Percentiles rank a stretch among this genome's conserved stretches.
phyloP scores from a whole-genome alignment of 1,284 basidiomycete genomes.

The Somion occarium region DNA sequence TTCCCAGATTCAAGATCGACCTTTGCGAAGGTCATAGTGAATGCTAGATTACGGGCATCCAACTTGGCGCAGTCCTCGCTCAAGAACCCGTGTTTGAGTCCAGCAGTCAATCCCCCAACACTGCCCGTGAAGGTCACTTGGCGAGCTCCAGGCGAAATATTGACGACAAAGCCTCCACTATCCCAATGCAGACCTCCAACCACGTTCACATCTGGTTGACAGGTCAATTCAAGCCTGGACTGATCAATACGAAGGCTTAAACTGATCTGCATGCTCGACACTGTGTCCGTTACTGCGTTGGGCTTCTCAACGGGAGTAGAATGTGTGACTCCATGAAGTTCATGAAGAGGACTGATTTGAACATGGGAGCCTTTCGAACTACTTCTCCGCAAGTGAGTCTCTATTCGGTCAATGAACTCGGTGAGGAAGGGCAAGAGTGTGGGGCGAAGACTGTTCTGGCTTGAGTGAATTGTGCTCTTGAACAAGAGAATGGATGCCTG shows the following conservation, averaged over 20 bases:
- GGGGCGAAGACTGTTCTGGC: conserved; percentile 78
- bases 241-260: conserved; percentile 87
- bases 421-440: conserved; percentile 81
- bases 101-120: conserved; percentile 73
- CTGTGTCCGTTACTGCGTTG: conserved; percentile 14
- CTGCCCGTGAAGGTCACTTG: conserved; percentile 72
- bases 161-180: conserved; percentile 83
- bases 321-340: background rate
- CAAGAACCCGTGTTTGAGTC: conserved; percentile 77
- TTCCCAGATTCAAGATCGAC: conserved; percentile 31
- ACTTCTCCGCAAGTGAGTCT: conserved; percentile 53
- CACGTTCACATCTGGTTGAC: conserved; percentile 86
- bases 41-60: conserved; percentile 70
- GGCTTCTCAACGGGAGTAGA: conserved; percentile 1
- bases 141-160: conserved; percentile 66
- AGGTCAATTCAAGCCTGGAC: conserved; percentile 80
- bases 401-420: conserved; percentile 61
- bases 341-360: background rate
- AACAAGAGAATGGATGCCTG: conserved; percentile 63
- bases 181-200: conserved; percentile 85
- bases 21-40: conserved; percentile 64
- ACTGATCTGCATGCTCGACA: conserved; percentile 62
- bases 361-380: conserved; percentile 20
- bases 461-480: conserved; percentile 81
- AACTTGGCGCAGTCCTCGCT: conserved; percentile 76